These are phyloP conservation scores for Nepenthes alata DNA, from an alignment of 179 eudicot genomes.

Conservation along the genomic window DNA sequence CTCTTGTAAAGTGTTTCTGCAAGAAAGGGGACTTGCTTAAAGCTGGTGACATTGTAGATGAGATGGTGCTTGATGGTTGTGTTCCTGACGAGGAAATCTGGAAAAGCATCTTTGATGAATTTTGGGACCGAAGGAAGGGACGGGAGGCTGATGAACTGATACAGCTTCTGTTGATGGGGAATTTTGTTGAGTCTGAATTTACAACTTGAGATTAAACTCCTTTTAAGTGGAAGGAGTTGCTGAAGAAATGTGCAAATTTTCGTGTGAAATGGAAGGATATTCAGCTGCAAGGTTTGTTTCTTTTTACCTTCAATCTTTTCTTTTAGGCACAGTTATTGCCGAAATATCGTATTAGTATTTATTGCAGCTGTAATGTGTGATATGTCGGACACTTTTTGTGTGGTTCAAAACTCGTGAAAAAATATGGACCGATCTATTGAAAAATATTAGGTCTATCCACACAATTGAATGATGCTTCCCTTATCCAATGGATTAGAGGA, in stretches of 20 bases:
- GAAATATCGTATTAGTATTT: no score
- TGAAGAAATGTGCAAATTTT: no score
- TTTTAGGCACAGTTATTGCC: no score
- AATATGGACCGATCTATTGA: no score
- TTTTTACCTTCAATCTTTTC: neutral
- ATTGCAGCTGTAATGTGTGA: no score
- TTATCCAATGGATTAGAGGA: no score
- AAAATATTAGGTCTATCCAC: no score
- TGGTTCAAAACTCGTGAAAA: no score
- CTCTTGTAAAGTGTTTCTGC: conserved; percentile 41
- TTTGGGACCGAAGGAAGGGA: conserved; percentile 39
- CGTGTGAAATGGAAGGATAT: neutral
- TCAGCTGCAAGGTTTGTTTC: conserved; percentile 12
- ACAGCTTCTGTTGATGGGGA: conserved; percentile 15
- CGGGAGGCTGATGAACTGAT: conserved; percentile 37
- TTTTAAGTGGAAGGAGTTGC: no score
- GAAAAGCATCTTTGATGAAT: conserved; percentile 33
- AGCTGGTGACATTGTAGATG: conserved; percentile 45
- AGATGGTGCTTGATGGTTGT: conserved; percentile 85
- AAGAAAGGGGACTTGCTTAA: conserved; percentile 54
- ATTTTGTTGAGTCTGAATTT: neutral
- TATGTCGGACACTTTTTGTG: no score
- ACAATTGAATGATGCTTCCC: no score
- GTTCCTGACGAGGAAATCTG: conserved; percentile 55
- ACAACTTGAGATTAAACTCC: neutral